Conservation (phyloP, 2,329 filamentous ascomycete species). For the Pseudogymnoascus sp. region DNA sequence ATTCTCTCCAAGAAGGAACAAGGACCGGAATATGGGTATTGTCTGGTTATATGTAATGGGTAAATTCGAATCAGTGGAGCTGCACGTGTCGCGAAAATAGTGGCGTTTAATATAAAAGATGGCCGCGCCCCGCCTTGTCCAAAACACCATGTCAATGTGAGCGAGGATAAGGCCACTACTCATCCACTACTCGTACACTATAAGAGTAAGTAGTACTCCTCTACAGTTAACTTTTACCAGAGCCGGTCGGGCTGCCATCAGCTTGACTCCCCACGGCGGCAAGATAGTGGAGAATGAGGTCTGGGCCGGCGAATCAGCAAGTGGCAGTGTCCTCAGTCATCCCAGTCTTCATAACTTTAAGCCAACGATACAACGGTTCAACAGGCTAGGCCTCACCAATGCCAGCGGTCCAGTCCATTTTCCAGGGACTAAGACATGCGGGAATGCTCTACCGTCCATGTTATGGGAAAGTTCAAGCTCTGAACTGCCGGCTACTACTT, state of each 20-base stretch:
- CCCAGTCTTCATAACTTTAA: not conserved
- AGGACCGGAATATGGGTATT: not conserved
- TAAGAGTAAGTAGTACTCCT: no score
- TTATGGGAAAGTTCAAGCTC: not conserved
- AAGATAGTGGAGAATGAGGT: not conserved
- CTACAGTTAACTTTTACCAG: not conserved
- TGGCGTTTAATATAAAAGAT: slow-evolving; percentile 10
- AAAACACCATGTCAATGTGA: not conserved
- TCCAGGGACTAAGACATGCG: not conserved
- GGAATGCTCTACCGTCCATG: not conserved
- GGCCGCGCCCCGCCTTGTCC: not conserved
- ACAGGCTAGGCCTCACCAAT: not conserved
- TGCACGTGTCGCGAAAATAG: slow-evolving; percentile 9
- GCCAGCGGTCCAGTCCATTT: not conserved
- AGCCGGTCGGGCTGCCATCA: not conserved
- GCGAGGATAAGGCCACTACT: not conserved
- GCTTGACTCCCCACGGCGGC: not conserved
- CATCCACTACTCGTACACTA: not conserved
- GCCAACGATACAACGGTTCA: not conserved
- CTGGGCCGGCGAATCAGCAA: not conserved
- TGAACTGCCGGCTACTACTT: not conserved
- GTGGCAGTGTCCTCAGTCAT: not conserved
- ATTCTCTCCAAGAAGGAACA: slow-evolving; percentile 5
- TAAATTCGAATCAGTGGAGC: slow-evolving; percentile 1
- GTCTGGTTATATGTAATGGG: not conserved